Conservation (phyloP, 169 alveolate genomes). For the Plasmodium fragile region DNA sequence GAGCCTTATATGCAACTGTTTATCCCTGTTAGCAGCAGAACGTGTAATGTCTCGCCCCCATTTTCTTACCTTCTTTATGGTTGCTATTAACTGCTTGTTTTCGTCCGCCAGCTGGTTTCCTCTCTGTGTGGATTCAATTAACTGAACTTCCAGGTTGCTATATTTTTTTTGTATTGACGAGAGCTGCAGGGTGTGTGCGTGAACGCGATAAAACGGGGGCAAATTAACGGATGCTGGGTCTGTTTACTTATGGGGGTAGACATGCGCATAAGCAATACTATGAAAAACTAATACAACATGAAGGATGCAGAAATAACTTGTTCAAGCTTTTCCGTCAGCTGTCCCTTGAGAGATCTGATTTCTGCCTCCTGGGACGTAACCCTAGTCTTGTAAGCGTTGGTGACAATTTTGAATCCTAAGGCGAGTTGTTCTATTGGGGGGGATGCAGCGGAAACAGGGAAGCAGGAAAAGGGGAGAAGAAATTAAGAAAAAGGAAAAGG, state of each 20-base stretch:
- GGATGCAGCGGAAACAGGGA: neutral
- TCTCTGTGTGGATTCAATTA: slow-evolving; percentile 89
- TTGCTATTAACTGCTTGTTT: slow-evolving; percentile 85
- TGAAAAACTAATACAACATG: neutral
- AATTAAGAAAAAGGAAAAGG: neutral
- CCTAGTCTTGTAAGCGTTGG: slow-evolving; percentile 90
- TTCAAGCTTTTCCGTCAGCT: slow-evolving; percentile 86
- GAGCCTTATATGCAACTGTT: neutral
- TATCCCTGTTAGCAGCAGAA: neutral
- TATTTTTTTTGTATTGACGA: slow-evolving; percentile 87
- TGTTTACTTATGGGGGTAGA: neutral
- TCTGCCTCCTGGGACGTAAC: slow-evolving; percentile 87
- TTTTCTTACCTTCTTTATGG: slow-evolving; percentile 82
- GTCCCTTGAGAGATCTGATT: slow-evolving; percentile 85
- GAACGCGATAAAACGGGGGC: neutral
- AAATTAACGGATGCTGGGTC: neutral
- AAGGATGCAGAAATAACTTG: slow-evolving; percentile 74
- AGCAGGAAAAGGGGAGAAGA: neutral
- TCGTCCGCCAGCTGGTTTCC: slow-evolving; percentile 89
- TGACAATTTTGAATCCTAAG: slow-evolving; percentile 87
- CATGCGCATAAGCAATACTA: neutral
- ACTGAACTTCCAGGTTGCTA: slow-evolving; percentile 89
- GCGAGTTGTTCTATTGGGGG: slow-evolving; percentile 87
- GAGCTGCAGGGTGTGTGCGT: slow-evolving; percentile 76
- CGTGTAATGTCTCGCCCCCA: neutral